These are phyloP conservation scores for Breviolum minutum DNA, from an alignment of 73 alveolate species.

Conservation along the genomic window DNA sequence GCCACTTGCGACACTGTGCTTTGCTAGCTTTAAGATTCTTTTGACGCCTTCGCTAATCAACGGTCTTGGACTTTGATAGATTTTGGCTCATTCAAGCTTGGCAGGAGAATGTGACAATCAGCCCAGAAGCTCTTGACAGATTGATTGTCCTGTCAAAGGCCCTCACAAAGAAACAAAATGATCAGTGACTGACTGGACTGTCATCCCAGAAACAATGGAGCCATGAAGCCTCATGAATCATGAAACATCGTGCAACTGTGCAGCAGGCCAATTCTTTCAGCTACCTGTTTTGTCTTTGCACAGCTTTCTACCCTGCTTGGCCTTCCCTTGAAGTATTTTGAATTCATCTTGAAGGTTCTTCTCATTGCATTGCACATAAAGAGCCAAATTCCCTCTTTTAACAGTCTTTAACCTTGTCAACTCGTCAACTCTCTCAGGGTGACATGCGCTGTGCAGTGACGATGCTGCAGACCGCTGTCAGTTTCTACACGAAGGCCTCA, in stretches of 20 bases:
- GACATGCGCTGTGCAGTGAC: conserved; percentile 95
- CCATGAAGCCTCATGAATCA: neutral
- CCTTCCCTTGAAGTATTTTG: neutral
- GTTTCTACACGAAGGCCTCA: conserved; percentile 46
- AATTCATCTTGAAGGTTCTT: too few species aligned
- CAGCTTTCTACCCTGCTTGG: too few species aligned
- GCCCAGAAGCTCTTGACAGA: conserved; percentile 66
- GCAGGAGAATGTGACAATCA: conserved; percentile 69
- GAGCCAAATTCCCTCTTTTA: too few species aligned
- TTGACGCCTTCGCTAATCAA: too few species aligned
- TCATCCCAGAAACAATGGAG: too few species aligned
- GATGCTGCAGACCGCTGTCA: conserved; percentile 89
- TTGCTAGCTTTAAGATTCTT: too few species aligned
- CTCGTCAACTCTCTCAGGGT: neutral
- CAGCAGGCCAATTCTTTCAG: too few species aligned
- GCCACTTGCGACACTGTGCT: too few species aligned
- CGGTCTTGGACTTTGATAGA: neutral
- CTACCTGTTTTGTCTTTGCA: too few species aligned
- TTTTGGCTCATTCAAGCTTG: neutral
- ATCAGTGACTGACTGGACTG: too few species aligned
- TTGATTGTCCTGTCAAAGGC: conserved; percentile 61
- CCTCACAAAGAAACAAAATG: neutral
- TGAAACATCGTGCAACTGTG: neutral
- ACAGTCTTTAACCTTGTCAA: too few species aligned
- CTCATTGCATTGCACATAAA: too few species aligned